These are phyloP conservation scores for Agarophyton chilense DNA, from an alignment of 23 red algal genomes.

Conservation along the genomic window DNA sequence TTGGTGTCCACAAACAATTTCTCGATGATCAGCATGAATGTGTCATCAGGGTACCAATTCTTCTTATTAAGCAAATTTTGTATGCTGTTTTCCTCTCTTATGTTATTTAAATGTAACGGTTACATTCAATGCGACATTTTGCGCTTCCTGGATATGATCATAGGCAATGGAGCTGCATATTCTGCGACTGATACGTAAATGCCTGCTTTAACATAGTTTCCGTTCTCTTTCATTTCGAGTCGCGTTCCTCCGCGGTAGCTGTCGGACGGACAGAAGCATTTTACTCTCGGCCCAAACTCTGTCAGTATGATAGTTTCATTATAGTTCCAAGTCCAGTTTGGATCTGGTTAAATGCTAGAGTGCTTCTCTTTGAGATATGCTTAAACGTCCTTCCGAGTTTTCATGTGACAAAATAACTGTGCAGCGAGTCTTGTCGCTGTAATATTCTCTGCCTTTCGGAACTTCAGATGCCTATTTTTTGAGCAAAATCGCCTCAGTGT, in stretches of 20 bases:
- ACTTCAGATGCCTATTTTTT: neutral
- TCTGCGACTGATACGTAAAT: neutral
- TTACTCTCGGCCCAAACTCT: neutral
- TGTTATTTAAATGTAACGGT: neutral
- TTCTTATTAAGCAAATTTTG: neutral
- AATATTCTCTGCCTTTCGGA: neutral
- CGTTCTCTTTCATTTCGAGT: neutral
- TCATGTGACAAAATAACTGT: neutral
- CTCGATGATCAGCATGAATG: neutral
- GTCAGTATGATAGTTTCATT: neutral
- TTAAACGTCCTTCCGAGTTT: neutral
- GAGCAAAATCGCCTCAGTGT: neutral
- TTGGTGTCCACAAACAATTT: neutral
- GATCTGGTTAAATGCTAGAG: neutral
- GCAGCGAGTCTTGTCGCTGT: neutral
- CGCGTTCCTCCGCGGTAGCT: neutral
- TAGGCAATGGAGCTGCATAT: neutral
- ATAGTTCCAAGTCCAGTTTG: neutral
- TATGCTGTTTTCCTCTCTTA: neutral
- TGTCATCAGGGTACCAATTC: neutral
- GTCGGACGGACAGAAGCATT: neutral
- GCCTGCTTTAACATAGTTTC: slow-evolving; percentile 20
- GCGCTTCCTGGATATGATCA: neutral
- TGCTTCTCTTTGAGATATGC: neutral
- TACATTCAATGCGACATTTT: neutral